Conservation (phyloP, 441 rosid species). For the Geranium incanum region DNA sequence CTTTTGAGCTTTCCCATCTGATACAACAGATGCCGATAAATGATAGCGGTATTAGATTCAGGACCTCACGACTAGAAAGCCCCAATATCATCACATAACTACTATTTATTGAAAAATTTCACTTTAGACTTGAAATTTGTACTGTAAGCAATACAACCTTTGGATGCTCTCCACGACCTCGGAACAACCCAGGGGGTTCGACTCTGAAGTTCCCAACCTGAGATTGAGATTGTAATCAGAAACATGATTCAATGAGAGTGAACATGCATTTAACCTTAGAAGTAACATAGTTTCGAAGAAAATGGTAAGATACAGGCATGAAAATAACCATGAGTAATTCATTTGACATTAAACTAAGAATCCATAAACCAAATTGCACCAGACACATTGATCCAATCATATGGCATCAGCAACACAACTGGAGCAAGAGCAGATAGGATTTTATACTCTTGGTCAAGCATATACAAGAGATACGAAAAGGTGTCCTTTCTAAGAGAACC, state of each 20-base stretch:
- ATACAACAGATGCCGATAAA: slow-evolving; percentile 14
- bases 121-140: background rate
- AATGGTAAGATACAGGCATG: slow-evolving; percentile 2
- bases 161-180: slow-evolving; percentile 99
- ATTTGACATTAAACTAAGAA: background rate
- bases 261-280: background rate
- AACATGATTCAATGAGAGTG: slow-evolving; percentile 10
- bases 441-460: background rate
- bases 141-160: slow-evolving; percentile 43
- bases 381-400: background rate
- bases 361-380: background rate
- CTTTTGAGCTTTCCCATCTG: slow-evolving; percentile 99
- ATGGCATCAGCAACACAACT: background rate
- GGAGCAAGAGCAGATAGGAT: background rate
- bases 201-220: slow-evolving; percentile 99
- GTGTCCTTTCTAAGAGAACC: background rate
- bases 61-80: background rate
- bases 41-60: background rate
- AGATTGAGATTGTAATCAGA: slow-evolving; percentile 19
- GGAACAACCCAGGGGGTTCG: slow-evolving; percentile 96
- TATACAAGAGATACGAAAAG: background rate
- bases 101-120: background rate
- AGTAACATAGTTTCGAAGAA: background rate
- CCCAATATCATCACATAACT: background rate
- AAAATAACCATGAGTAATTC: background rate